phyloP scores from a whole-genome alignment of 345 rosid species.

The Salix dunnii region DNA sequence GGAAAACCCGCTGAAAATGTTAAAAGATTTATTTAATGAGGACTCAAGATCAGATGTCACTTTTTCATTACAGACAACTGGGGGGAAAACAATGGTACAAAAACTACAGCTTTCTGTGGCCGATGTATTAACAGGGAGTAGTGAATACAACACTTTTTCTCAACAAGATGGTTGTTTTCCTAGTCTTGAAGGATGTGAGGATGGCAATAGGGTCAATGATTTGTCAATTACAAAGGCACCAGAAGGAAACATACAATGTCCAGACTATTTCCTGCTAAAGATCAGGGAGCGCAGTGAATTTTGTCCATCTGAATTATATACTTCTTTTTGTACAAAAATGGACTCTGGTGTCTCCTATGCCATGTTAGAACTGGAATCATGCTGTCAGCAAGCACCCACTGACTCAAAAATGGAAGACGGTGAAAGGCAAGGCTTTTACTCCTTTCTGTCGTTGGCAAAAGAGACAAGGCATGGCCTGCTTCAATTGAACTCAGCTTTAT shows the following conservation, averaged over 20 bases:
- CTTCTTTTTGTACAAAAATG: slow-evolving; percentile 9
- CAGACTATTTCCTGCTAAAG: slow-evolving; percentile 5
- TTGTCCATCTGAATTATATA: slow-evolving; percentile 17
- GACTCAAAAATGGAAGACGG: slow-evolving; percentile 11
- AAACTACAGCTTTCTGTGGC: slow-evolving; percentile 11
- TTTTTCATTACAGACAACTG: slow-evolving; percentile 24
- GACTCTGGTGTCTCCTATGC: slow-evolving; percentile 19
- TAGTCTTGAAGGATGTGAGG: background rate
- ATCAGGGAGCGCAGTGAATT: background rate
- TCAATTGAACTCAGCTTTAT: slow-evolving; percentile 34
- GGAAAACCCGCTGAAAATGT: slow-evolving; percentile 27
- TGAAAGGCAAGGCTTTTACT: slow-evolving; percentile 18
- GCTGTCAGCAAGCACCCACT: background rate
- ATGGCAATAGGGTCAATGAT: background rate
- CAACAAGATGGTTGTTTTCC: slow-evolving; percentile 14
- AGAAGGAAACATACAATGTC: slow-evolving; percentile 12
- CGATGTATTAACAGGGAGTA: slow-evolving; percentile 7
- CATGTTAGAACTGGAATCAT: slow-evolving; percentile 14
- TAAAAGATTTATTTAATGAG: slow-evolving; percentile 44
- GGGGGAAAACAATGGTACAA: slow-evolving; percentile 23
- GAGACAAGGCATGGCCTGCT: slow-evolving; percentile 7
- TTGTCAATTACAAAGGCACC: slow-evolving; percentile 17
- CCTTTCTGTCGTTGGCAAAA: slow-evolving; percentile 10
- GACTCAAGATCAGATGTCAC: slow-evolving; percentile 19
- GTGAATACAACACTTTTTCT: slow-evolving; percentile 14